phyloP scores from a whole-genome alignment of 441 rosid species.

The Gossypium armourianum region DNA sequence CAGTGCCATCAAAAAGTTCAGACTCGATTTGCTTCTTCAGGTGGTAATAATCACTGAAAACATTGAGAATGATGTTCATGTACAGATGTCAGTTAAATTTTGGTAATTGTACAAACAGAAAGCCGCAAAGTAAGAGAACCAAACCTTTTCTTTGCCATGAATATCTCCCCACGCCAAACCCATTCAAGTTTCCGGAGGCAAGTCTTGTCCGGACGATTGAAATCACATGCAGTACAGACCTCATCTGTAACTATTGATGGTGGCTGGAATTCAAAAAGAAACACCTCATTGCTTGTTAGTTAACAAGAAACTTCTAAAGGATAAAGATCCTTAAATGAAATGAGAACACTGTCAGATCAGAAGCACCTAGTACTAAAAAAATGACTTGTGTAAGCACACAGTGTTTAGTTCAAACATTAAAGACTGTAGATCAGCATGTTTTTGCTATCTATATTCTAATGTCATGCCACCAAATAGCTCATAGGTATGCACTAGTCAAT shows the following conservation, averaged over 20 bases:
- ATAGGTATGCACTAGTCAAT: background rate
- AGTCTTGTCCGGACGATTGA: slow-evolving; percentile 86
- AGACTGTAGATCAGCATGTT: background rate
- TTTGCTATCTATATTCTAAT: slow-evolving; percentile 1
- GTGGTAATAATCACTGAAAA: slow-evolving; percentile 82
- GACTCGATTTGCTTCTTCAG: slow-evolving; percentile 92
- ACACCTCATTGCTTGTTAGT: slow-evolving; percentile 2
- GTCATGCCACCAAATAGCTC: slow-evolving; percentile 3
- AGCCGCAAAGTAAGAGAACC: slow-evolving; percentile 5
- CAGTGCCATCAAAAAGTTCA: slow-evolving; percentile 61
- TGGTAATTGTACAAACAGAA: slow-evolving; percentile 12
- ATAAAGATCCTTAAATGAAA: background rate
- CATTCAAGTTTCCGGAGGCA: slow-evolving; percentile 97
- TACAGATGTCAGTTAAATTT: slow-evolving; percentile 17
- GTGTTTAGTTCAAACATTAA: background rate
- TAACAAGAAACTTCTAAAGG: slow-evolving; percentile 6
- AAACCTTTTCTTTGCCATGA: slow-evolving; percentile 82
- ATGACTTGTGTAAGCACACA: background rate
- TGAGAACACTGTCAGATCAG: background rate
- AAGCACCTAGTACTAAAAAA: background rate
- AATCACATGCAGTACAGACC: slow-evolving; percentile 94
- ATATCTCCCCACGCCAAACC: slow-evolving; percentile 99
- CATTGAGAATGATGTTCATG: slow-evolving; percentile 16
- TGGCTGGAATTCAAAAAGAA: slow-evolving; percentile 54
- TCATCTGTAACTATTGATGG: slow-evolving; percentile 87